These are phyloP conservation scores for Nicotiana rustica DNA, from an alignment of 305 asterid genomes.

Conservation along the genomic window DNA sequence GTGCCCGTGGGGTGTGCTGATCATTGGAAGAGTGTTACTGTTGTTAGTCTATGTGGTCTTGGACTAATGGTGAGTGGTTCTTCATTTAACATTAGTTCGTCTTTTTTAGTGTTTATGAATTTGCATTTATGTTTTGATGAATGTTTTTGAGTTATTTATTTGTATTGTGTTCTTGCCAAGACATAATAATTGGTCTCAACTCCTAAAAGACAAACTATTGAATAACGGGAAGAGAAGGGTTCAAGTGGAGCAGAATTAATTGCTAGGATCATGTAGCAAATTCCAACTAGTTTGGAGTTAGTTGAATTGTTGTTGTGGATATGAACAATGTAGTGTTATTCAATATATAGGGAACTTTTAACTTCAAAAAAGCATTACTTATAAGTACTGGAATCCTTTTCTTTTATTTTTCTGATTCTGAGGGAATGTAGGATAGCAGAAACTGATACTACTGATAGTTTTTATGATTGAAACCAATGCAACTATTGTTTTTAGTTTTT, in stretches of 20 bases:
- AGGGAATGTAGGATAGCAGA: constrained; percentile 1
- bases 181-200: constrained; percentile 7
- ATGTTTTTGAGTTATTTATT: neutral
- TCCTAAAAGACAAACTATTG: neutral
- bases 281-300: constrained; percentile 5
- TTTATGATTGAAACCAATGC: neutral
- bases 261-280: constrained; percentile 1
- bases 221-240: neutral
- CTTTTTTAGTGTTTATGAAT: neutral
- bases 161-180: neutral
- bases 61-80: constrained; percentile 81
- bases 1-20: constrained; percentile 60
- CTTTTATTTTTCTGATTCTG: constrained; percentile 22
- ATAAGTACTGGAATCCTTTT: neutral
- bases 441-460: neutral
- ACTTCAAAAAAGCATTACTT: neutral
- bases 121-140: neutral
- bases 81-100: constrained; percentile 16
- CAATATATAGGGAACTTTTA: neutral
- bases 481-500: constrained; percentile 30
- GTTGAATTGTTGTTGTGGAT: constrained; percentile 2
- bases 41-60: constrained; percentile 83
- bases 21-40: constrained; percentile 87
- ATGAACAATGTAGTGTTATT: neutral
- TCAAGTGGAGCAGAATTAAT: neutral